A percentile compares a stretch with the other conserved stretches of the same genome.
Conservation (phyloP, 2,329 filamentous ascomycete genomes). For the Fusarium sp. region DNA sequence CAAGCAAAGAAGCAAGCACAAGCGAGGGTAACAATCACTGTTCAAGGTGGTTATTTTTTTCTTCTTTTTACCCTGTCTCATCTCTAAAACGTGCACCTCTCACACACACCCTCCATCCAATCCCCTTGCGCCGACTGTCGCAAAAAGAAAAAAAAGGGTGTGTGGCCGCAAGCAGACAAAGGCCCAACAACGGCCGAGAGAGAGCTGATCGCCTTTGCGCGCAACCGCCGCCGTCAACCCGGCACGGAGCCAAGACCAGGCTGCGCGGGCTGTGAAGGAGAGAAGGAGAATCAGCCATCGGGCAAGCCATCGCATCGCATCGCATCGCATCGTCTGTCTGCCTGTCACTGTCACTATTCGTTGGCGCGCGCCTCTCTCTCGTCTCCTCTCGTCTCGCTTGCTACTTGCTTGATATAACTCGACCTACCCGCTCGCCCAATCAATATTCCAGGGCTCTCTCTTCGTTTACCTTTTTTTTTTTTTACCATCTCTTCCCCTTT, state of each 20-base stretch:
- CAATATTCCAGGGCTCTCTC: slow-evolving; percentile 10
- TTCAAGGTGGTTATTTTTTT: neutral
- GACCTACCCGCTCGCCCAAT: slow-evolving; percentile 7
- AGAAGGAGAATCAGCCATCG: slow-evolving; percentile 3
- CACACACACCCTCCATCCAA: slow-evolving; percentile 12
- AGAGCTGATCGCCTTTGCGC: slow-evolving; percentile 19
- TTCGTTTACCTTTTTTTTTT: neutral
- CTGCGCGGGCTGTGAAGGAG: slow-evolving; percentile 1
- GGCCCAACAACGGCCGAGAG: slow-evolving; percentile 12
- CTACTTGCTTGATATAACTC: slow-evolving; percentile 13
- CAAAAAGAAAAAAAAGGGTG: slow-evolving; percentile 21
- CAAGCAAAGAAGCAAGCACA: neutral
- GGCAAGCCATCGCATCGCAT: slow-evolving; percentile 18
- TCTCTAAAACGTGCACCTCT: slow-evolving; percentile 36
- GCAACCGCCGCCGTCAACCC: slow-evolving; percentile 3
- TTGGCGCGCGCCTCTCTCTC: slow-evolving; percentile 32
- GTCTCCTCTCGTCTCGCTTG: slow-evolving; percentile 7
- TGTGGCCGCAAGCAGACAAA: slow-evolving; percentile 33
- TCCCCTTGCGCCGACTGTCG: slow-evolving; percentile 29
- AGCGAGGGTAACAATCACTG: neutral
- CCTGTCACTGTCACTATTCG: neutral
- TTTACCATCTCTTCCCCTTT: neutral
- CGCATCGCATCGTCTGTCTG: slow-evolving; percentile 14
- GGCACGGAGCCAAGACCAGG: slow-evolving; percentile 13
- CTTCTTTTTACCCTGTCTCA: slow-evolving; percentile 12